Base-by-base conservation (phyloP, 2,329 filamentous ascomycete species). In the Aspergillus brunneoviolaceus region DNA sequence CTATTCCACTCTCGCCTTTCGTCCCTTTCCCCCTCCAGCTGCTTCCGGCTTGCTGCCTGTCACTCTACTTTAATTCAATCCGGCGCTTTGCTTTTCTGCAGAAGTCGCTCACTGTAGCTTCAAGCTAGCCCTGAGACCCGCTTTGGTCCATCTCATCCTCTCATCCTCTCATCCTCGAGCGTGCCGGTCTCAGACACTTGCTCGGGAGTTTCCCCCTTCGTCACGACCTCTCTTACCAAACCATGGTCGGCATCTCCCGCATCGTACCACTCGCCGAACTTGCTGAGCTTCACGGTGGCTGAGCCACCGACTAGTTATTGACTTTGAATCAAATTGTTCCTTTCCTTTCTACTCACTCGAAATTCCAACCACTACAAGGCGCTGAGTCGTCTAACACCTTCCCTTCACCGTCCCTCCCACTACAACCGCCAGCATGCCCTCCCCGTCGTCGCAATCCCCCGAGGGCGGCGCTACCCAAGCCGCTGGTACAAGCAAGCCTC, bases 221-320 rank as follows among this genome's bases (percentile, higher is more conserved):
- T 35, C 39, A 45, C 23, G 49, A 21, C 56, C 31, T 49, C 33
- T 53, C 25, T n/a, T 60, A 14, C 57, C 57, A 64, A 70, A 68
- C 58, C 62, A 70, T 69, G 69, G 65, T 62, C 66, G 63, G 60
- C 63, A 59, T 58, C 61, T 64, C 59, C 60, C 60, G 51, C 50
- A 65, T 67, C 63, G 61, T 67, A 60, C 64, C 60, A 62, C 67
- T 65, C 60, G 60, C 66, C 63, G 61, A 64, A 62, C 62, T 64
- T 58, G 67, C 67, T 60, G 66, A 67, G 66, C 70, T 70, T 61
- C 66, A 67, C 62, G 70, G 70, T 67, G 68, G 66, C 60, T 72
- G 66, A 67, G 57, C 57, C 56, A 63, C 48, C 27, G 39, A 59
- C 47, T 31, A 29, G 51, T 57, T 58, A 16, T 48, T 53, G 23